A percentile compares a stretch with the other conserved stretches of the same genome.
Conservation (phyloP, 2,329 filamentous ascomycete genomes). For the Meredithiella fracta region DNA sequence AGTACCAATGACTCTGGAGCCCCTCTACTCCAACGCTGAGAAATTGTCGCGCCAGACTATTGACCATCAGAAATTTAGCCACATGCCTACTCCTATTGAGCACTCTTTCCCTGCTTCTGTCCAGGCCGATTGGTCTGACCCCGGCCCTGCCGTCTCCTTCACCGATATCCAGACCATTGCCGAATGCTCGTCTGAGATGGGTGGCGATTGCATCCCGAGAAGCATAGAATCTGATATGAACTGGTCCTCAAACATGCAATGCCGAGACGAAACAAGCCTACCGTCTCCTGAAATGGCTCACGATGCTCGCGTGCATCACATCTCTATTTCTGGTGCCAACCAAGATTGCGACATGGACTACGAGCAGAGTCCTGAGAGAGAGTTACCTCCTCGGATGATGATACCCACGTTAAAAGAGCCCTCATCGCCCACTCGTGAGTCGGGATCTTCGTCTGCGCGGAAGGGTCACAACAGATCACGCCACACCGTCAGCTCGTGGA, state of each 20-base stretch:
- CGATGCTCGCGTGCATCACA: slow-evolving; percentile 22
- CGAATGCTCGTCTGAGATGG: neutral
- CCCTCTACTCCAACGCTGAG: slow-evolving; percentile 16
- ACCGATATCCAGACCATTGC: neutral
- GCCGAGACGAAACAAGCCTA: slow-evolving; percentile 27
- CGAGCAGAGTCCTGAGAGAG: slow-evolving; percentile 12
- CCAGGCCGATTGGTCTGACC: slow-evolving; percentile 27
- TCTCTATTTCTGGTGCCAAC: slow-evolving; percentile 17
- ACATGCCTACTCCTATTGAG: slow-evolving; percentile 44
- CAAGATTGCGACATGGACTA: slow-evolving; percentile 17
- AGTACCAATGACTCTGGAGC: slow-evolving; percentile 32
- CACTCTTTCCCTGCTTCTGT: slow-evolving; percentile 39
- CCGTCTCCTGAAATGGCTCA: slow-evolving; percentile 21
- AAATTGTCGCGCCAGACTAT: slow-evolving; percentile 8
- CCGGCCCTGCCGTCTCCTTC: slow-evolving; percentile 20
- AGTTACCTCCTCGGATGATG: slow-evolving; percentile 10
- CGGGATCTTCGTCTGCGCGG: slow-evolving; percentile 27
- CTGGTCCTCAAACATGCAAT: slow-evolving; percentile 27
- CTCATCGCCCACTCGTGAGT: slow-evolving; percentile 21
- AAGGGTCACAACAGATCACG: slow-evolving; percentile 41
- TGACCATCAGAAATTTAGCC: slow-evolving; percentile 22
- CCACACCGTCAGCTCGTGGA: slow-evolving; percentile 45
- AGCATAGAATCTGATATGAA: slow-evolving; percentile 29
- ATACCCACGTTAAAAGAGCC: slow-evolving; percentile 20
- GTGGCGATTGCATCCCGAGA: slow-evolving; percentile 28